phyloP scores from a whole-genome alignment of 345 rosid species.

The Melastoma malabathricum region DNA sequence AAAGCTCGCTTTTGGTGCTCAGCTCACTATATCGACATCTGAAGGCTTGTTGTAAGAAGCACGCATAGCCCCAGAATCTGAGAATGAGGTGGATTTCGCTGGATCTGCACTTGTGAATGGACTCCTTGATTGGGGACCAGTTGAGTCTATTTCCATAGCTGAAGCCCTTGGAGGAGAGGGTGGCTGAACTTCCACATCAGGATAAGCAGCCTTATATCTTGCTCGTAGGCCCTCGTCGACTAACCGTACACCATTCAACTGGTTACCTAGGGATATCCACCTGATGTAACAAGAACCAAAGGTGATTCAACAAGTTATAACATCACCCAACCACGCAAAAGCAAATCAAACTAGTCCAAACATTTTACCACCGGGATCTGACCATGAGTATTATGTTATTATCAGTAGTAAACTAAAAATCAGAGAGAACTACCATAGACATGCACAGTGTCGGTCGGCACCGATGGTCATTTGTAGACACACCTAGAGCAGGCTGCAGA shows the following conservation, averaged over 20 bases:
- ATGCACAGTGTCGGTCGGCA: no score
- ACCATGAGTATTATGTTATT: no score
- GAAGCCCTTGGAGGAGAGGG: constrained; percentile 77
- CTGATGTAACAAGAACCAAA: constrained; percentile 15
- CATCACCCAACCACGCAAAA: no score
- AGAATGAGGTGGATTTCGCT: constrained; percentile 20
- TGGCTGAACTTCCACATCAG: constrained; percentile 75
- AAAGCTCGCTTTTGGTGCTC: no score
- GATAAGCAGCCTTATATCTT: constrained; percentile 89
- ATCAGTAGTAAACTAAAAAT: no score
- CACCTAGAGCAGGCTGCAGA: no score
- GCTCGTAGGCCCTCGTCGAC: constrained; percentile 92
- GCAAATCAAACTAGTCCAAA: no score
- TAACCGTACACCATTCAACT: constrained; percentile 69
- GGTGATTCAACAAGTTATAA: no score
- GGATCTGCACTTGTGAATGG: constrained; percentile 25
- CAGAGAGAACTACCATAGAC: no score
- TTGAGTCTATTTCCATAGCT: constrained; percentile 56
- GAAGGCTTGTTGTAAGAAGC: constrained; percentile 28
- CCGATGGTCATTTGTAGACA: no score
- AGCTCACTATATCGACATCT: constrained; percentile 30
- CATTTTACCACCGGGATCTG: no score
- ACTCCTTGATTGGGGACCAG: constrained; percentile 27
- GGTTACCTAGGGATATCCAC: constrained; percentile 97
- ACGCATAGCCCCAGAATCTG: constrained; percentile 21